These are phyloP conservation scores for Lactarius pseudohatsudake DNA, from an alignment of 768 basidiomycete genomes.

Conservation along the genomic window DNA sequence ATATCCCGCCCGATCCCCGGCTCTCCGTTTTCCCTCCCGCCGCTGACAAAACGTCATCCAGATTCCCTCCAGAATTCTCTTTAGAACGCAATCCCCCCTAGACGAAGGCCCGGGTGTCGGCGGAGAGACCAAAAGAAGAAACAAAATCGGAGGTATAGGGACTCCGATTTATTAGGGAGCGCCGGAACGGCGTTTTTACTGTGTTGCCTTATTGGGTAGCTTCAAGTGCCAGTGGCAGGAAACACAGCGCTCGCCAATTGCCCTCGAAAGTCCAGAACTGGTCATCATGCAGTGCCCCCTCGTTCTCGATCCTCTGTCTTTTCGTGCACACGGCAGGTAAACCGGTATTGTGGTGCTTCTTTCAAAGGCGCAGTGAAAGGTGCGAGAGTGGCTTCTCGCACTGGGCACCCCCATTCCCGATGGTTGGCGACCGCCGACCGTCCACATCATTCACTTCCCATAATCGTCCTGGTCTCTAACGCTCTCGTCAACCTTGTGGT, in stretches of 20 bases:
- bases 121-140: background rate
- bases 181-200: constrained; percentile 16
- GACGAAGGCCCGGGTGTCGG: background rate
- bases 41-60: constrained; percentile 34
- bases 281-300: background rate
- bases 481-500: background rate
- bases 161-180: constrained; percentile 20
- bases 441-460: constrained; percentile 7
- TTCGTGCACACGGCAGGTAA: constrained; percentile 8
- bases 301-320: constrained; percentile 16
- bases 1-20: constrained; percentile 29
- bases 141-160: constrained; percentile 6
- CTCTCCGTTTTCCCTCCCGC: constrained; percentile 30
- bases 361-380: background rate
- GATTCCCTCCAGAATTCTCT: constrained; percentile 31
- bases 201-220: constrained; percentile 17
- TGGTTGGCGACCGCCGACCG: background rate
- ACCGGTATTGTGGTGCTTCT: constrained; percentile 1
- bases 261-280: constrained; percentile 17
- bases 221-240: constrained; percentile 15
- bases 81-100: constrained; percentile 22
- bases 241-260: constrained; percentile 10
- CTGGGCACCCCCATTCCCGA: constrained; percentile 18
- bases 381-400: background rate
- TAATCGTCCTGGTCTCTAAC: constrained; percentile 15